Evolutionary conservation across 345 rosid species (phyloP).

Genomic region (Populus tremula): DNA sequence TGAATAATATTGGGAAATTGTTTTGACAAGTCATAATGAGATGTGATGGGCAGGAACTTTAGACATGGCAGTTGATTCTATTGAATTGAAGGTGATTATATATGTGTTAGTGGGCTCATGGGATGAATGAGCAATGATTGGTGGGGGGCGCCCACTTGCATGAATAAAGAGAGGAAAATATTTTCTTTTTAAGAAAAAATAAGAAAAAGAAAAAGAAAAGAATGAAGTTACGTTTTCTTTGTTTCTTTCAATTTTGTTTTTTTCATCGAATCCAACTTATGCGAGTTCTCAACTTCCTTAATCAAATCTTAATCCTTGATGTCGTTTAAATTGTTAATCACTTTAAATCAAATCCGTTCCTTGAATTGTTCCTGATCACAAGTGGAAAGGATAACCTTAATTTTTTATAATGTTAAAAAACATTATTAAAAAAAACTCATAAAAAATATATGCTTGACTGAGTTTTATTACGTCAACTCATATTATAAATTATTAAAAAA

Average conservation of each 20-base stretch:
- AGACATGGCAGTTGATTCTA: background rate
- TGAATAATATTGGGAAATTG: background rate
- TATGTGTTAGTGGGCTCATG: background rate
- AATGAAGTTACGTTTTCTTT: background rate
- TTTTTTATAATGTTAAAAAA: too few relatives aligned
- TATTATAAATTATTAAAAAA: too few relatives aligned
- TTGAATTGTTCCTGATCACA: too few relatives aligned
- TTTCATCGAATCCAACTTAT: too few relatives aligned
- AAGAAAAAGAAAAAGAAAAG: background rate
- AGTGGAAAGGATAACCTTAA: rapidly evolving
- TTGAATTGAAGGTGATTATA: conserved; percentile 24
- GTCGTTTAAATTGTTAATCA: too few relatives aligned
- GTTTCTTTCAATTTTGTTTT: too few relatives aligned
- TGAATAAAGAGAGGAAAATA: background rate
- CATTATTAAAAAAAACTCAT: too few relatives aligned
- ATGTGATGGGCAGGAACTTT: too few relatives aligned
- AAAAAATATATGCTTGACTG: rapidly evolving
- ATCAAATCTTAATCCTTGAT: too few relatives aligned
- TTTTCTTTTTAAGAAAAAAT: background rate
- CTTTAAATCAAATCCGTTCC: too few relatives aligned
- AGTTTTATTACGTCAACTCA: too few relatives aligned
- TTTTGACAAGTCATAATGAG: background rate
- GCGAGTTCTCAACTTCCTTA: too few relatives aligned
- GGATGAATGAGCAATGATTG: conserved; percentile 10
- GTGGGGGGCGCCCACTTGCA: conserved; percentile 13